These are phyloP conservation scores for Hanseniaspora lachancei DNA, from an alignment of 805 yeast genomes.

Conservation along the genomic window DNA sequence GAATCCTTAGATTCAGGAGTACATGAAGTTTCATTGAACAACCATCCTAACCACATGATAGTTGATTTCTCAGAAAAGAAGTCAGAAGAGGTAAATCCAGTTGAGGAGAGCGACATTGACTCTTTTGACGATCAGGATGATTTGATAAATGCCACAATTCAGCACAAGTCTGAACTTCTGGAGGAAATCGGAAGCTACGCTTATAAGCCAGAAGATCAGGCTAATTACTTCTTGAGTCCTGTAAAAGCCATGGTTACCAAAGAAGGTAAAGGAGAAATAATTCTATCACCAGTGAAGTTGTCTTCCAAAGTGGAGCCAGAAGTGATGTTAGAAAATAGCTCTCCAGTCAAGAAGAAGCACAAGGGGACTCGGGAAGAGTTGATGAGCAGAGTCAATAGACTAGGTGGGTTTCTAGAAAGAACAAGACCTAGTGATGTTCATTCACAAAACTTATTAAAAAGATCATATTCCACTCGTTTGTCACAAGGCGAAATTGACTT, in stretches of 20 bases:
- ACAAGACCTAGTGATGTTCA: neutral
- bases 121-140: neutral
- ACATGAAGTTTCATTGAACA: neutral
- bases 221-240: neutral
- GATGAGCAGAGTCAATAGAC: neutral
- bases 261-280: neutral
- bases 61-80: constrained; percentile 7
- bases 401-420: neutral
- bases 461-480: neutral
- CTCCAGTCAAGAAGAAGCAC: neutral
- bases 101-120: neutral
- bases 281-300: constrained; percentile 3
- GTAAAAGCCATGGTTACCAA: neutral
- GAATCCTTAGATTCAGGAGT: neutral
- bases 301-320: no score
- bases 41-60: constrained; percentile 8
- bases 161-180: neutral
- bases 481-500: neutral
- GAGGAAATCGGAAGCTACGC: neutral
- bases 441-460: neutral
- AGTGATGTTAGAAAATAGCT: neutral
- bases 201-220: neutral
- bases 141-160: constrained; percentile 1
- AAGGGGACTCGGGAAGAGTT: neutral
- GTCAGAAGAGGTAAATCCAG: neutral